Conservation (phyloP, 805 yeast species). For the Saccharomyces mikatae region DNA sequence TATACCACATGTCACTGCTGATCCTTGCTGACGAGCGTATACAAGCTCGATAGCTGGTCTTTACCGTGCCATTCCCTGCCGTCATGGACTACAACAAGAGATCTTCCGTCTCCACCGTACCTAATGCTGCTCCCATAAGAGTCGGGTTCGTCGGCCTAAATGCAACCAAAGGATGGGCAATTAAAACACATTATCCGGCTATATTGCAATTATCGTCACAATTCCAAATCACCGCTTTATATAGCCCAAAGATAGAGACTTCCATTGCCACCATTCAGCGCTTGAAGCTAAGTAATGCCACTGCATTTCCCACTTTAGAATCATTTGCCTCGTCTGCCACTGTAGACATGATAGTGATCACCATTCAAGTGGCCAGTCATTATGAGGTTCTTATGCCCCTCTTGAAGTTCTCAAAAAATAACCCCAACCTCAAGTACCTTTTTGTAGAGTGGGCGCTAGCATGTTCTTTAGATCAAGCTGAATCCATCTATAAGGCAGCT, state of each 20-base stretch:
- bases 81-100: constrained; percentile 23
- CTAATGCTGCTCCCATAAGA: constrained; percentile 21
- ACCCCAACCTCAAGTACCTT: constrained; percentile 20
- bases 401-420: constrained; percentile 15
- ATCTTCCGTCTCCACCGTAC: constrained; percentile 26
- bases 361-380: constrained; percentile 18
- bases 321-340: constrained; percentile 17
- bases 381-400: constrained; percentile 14
- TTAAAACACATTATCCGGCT: constrained; percentile 27
- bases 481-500: constrained; percentile 20
- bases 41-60: background rate
- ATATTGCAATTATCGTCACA: constrained; percentile 25
- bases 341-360: constrained; percentile 24
- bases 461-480: constrained; percentile 19
- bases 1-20: background rate
- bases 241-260: constrained; percentile 14
- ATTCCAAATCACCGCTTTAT: constrained; percentile 24
- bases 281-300: constrained; percentile 20
- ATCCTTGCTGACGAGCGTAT: background rate
- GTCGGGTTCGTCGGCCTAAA: constrained; percentile 26
- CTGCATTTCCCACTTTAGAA: constrained; percentile 20
- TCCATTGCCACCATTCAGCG: constrained; percentile 18
- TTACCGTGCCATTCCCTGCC: background rate
- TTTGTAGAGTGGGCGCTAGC: constrained; percentile 28
- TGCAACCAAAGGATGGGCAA: constrained; percentile 25